phyloP scores from a whole-genome alignment of 2,329 filamentous ascomycete species.

The Harringtonia aguacate region DNA sequence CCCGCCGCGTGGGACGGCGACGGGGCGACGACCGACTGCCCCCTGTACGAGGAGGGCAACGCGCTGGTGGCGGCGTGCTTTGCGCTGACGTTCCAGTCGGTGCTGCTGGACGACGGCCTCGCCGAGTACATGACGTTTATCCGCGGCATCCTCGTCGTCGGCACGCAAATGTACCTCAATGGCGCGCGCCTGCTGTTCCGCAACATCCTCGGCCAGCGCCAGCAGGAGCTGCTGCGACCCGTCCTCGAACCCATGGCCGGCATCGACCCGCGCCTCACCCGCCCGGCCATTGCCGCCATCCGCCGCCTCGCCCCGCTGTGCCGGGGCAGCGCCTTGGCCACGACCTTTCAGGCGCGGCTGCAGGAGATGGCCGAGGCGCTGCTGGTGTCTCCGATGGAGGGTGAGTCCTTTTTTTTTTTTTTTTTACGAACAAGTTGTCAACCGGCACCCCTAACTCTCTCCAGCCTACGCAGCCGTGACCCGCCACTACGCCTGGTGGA shows the following conservation, averaged over 20 bases:
- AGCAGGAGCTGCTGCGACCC: constrained; percentile 30
- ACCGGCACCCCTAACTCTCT: neutral
- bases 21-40: neutral
- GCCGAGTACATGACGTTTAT: constrained; percentile 52
- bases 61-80: constrained; percentile 49
- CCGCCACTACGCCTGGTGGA: constrained; percentile 46
- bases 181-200: constrained; percentile 39
- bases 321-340: constrained; percentile 26
- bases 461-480: constrained; percentile 40
- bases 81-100: constrained; percentile 48
- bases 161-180: constrained; percentile 43
- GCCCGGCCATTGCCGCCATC: constrained; percentile 34
- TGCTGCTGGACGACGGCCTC: constrained; percentile 45
- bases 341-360: constrained; percentile 33
- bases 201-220: constrained; percentile 30
- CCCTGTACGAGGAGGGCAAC: constrained; percentile 39
- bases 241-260: constrained; percentile 30
- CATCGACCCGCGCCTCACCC: constrained; percentile 32
- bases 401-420: constrained; percentile 21
- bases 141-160: constrained; percentile 44
- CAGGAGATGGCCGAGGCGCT: constrained; percentile 38
- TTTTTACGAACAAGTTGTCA: neutral
- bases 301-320: constrained; percentile 32
- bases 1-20: neutral
- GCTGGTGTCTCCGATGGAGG: constrained; percentile 40